Conservation (phyloP, 2,329 filamentous ascomycete genomes). For the Alternaria ventricosa region DNA sequence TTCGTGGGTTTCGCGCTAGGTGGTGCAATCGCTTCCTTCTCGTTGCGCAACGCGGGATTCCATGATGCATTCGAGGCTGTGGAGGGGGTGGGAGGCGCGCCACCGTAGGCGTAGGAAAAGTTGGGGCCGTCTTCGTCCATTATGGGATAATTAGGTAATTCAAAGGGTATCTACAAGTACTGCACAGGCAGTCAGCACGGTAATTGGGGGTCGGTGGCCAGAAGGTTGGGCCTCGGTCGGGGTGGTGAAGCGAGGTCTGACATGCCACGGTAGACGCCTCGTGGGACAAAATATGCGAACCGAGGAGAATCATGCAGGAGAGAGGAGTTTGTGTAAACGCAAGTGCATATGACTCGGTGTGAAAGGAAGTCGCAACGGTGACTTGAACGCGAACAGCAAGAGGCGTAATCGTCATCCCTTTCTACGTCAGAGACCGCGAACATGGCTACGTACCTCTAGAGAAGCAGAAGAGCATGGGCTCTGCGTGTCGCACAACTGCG, state of each 20-base stretch:
- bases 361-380: constrained; percentile 3
- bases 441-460: constrained; percentile 42
- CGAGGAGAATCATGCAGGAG: neutral
- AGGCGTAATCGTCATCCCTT: constrained; percentile 30
- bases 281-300: constrained; percentile 1
- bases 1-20: constrained; percentile 12
- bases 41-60: constrained; percentile 63
- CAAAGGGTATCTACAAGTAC: constrained; percentile 47
- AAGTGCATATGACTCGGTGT: neutral
- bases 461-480: constrained; percentile 31
- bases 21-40: constrained; percentile 34
- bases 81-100: constrained; percentile 24
- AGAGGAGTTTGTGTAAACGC: neutral
- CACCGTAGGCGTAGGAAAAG: constrained; percentile 49
- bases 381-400: constrained; percentile 4
- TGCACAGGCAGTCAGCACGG: constrained; percentile 33
- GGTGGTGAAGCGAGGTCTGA: constrained; percentile 9
- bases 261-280: constrained; percentile 2
- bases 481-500: constrained; percentile 10
- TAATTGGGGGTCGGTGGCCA: neutral
- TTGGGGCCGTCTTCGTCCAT: constrained; percentile 49
- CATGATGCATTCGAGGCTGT: constrained; percentile 54
- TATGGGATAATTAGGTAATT: constrained; percentile 33
- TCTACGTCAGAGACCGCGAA: constrained; percentile 17
- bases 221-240: constrained; percentile 13